Base-by-base conservation (phyloP, 345 rosid species). In the Hibiscus syriacus region DNA sequence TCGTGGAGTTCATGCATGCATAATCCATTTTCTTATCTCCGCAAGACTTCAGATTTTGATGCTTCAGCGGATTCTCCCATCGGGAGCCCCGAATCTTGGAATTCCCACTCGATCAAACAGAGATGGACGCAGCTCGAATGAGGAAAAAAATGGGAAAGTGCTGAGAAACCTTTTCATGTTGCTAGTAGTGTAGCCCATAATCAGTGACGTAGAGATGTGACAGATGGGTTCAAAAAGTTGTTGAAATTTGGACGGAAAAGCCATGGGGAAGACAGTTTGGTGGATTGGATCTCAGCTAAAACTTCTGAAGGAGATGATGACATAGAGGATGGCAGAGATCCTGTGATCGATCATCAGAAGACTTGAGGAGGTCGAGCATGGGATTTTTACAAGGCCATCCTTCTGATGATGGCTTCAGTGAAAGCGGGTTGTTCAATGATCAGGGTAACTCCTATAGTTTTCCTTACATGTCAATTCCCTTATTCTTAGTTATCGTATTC, bases 281-380 rank as follows among this genome's bases (percentile, higher is more conserved):
- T 74, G 70, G 98, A 95, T 68, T 92, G 99, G 99, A 85, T 95
- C 71, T 95, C 99, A 67, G 97, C 88, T 32, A 92, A 97, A 5
- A 92, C 98, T 52, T 92, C 98, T 64, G 99, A 95, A 81, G 99
- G 99, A 61, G 99, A 95, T 81, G 99, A 90, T 74, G 99, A 95
- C 61, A n/a, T n/a, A n/a, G n/a, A n/a, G n/a, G n/a, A n/a, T n/a
- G n/a, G n/a, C n/a, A 79, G 90, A 56, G 99, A 95, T 81, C 83
- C 78, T 75, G 83, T 86, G 84, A 82, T 69, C 85, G 87, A 45
- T 86, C 87, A 65, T 90, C 96, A 49, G 99, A 88, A 73, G 98
- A 92, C 82, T 81, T 92, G 86, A 85, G 97, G 83, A 95, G 87
- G 82, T 90, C 98, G 16, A 86, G 98, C 69, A 90, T 95, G 99